Evolutionary conservation across 164 flowering plant species (phyloP).

Genomic region (Vitis labrusca): DNA sequence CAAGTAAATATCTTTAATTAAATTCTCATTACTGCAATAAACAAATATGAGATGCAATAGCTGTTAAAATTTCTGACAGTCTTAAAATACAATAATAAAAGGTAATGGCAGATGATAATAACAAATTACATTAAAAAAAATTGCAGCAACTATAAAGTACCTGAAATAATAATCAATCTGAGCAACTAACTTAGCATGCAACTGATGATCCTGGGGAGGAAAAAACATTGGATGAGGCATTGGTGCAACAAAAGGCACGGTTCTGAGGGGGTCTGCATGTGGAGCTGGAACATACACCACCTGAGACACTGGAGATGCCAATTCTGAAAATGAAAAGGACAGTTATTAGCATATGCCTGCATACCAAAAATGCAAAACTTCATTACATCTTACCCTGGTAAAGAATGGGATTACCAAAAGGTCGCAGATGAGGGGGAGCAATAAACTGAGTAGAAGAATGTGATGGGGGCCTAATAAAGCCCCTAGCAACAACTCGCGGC

Average conservation of each 20-base stretch:
- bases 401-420: constrained; percentile 30
- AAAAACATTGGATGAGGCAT: constrained; percentile 31
- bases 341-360: too few relatives aligned
- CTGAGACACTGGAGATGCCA: constrained; percentile 34
- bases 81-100: neutral
- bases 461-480: constrained; percentile 20
- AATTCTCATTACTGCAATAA: constrained; percentile 56
- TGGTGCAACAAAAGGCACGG: constrained; percentile 41
- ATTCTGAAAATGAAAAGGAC: constrained; percentile 21
- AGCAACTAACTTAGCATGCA: constrained; percentile 44
- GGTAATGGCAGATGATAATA: neutral
- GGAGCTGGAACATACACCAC: constrained; percentile 22
- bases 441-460: constrained; percentile 20
- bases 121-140: neutral
- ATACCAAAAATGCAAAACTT: too few relatives aligned
- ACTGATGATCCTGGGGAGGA: constrained; percentile 43
- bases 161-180: constrained; percentile 95
- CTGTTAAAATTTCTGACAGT: constrained; percentile 9
- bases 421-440: constrained; percentile 13
- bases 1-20: constrained; percentile 56
- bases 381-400: constrained; percentile 42
- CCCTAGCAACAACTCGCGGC: constrained; percentile 39
- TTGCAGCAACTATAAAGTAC: constrained; percentile 24
- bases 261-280: constrained; percentile 44
- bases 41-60: constrained; percentile 4